Evolutionary conservation across 371 early-diverging fungal genomes (phyloP).

Genomic region (Apophysomyces trapeziformis): DNA sequence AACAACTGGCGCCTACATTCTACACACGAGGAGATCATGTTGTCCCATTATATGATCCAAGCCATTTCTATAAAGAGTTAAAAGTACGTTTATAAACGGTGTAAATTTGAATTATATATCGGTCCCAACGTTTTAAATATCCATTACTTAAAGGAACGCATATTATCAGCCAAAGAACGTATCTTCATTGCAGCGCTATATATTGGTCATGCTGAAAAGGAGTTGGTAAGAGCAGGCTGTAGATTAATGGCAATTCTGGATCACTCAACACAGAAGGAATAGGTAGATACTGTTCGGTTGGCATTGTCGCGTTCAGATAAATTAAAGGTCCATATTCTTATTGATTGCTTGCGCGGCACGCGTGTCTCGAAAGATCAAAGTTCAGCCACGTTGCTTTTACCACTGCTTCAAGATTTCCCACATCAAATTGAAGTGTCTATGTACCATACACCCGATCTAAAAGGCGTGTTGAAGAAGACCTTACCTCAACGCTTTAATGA

Average conservation of each 20-base stretch:
- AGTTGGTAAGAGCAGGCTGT: slow-evolving; percentile 57
- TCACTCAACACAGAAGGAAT: neutral
- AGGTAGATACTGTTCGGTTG: slow-evolving; percentile 61
- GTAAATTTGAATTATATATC: neutral
- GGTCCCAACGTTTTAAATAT: neutral
- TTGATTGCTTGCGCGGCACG: slow-evolving; percentile 91
- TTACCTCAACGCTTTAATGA: slow-evolving; percentile 92
- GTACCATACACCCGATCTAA: slow-evolving; percentile 88
- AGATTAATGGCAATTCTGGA: no score
- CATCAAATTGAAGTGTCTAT: slow-evolving; percentile 70
- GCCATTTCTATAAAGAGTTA: slow-evolving; percentile 51
- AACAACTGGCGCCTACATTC: slow-evolving; percentile 31
- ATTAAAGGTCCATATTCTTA: slow-evolving; percentile 72
- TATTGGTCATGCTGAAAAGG: slow-evolving; percentile 81
- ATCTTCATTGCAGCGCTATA: slow-evolving; percentile 89
- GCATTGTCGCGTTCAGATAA: slow-evolving; percentile 57
- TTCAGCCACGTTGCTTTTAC: slow-evolving; percentile 71
- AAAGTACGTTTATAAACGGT: slow-evolving; percentile 38
- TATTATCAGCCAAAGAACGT: slow-evolving; percentile 70
- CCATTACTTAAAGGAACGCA: slow-evolving; percentile 48
- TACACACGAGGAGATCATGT: slow-evolving; percentile 41
- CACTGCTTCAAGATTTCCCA: slow-evolving; percentile 70
- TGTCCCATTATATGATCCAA: slow-evolving; percentile 43
- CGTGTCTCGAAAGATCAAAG: slow-evolving; percentile 65
- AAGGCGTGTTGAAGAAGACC: slow-evolving; percentile 67